These are phyloP conservation scores for Lithocarpus polystachyus DNA, from an alignment of 306 rosid genomes.

Conservation along the genomic window DNA sequence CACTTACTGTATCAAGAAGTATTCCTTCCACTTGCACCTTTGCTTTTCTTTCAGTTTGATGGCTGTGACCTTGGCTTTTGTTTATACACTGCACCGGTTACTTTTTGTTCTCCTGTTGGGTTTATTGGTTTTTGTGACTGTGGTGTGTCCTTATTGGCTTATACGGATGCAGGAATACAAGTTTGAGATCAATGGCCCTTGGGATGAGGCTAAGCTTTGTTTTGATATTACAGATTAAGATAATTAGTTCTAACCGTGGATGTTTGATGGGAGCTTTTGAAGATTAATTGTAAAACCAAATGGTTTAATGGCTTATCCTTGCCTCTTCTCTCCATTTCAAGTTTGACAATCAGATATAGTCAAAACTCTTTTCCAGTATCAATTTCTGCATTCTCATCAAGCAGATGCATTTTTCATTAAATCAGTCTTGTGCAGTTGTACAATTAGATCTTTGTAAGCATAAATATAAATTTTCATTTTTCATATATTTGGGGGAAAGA, in stretches of 20 bases:
- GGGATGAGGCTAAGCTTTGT: conserved; percentile 98
- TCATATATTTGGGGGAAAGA: too few relatives aligned
- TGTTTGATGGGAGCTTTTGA: not conserved
- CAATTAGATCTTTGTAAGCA: too few relatives aligned
- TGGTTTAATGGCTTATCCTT: too few relatives aligned
- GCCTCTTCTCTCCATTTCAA: too few relatives aligned
- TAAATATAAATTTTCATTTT: too few relatives aligned
- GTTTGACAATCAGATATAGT: too few relatives aligned
- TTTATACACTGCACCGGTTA: conserved; percentile 51
- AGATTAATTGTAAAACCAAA: too few relatives aligned
- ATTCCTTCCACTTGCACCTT: conserved; percentile 60
- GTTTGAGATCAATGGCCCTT: conserved; percentile 92
- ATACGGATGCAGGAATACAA: conserved; percentile 81
- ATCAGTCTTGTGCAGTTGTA: too few relatives aligned
- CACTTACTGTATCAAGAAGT: conserved; percentile 68
- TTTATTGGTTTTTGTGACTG: conserved; percentile 66
- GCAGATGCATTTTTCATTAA: too few relatives aligned
- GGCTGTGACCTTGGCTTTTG: conserved; percentile 53
- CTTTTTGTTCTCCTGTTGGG: conserved; percentile 60
- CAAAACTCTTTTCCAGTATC: too few relatives aligned
- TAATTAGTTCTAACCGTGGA: not conserved
- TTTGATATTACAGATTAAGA: conserved; percentile 78
- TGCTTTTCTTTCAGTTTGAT: conserved; percentile 66
- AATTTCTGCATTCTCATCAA: too few relatives aligned
- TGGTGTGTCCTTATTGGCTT: conserved; percentile 90